Evolutionary conservation across 2,329 filamentous ascomycete genomes (phyloP).

Genomic region (Chaetomium olivaceum): DNA sequence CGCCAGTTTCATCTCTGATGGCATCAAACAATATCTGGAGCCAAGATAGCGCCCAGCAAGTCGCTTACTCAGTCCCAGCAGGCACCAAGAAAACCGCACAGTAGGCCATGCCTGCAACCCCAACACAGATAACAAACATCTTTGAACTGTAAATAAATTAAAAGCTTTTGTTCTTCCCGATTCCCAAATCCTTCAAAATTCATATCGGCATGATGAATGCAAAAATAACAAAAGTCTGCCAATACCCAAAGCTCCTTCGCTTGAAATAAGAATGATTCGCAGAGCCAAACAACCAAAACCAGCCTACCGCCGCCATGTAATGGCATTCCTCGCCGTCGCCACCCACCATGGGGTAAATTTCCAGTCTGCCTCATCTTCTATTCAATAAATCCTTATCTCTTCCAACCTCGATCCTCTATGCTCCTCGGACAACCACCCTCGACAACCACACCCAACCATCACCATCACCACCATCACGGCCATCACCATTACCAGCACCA

Average conservation of each 20-base stretch:
- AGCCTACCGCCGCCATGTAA: not conserved
- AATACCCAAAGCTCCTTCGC: not conserved
- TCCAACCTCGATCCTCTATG: not conserved
- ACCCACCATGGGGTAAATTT: not conserved
- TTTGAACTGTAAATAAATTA: not conserved
- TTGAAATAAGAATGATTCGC: not conserved
- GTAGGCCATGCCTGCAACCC: not conserved
- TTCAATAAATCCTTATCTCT: not conserved
- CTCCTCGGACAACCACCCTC: too few species aligned
- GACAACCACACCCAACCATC: too few species aligned
- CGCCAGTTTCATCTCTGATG: not conserved
- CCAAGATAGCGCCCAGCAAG: not conserved
- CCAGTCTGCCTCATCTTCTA: not conserved
- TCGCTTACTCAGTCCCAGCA: constrained; percentile 4
- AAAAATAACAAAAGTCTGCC: not conserved
- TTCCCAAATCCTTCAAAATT: not conserved
- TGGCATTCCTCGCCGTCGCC: not conserved
- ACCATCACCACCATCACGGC: not conserved
- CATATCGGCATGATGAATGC: not conserved
- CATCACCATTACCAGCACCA: too few species aligned
- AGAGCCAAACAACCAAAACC: not conserved
- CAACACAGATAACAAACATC: not conserved
- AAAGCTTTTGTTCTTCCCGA: not conserved
- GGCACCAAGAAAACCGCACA: not conserved
- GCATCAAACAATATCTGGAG: not conserved